Conservation (phyloP, 148 eudicot genomes). For the Fagopyrum esculentum region DNA sequence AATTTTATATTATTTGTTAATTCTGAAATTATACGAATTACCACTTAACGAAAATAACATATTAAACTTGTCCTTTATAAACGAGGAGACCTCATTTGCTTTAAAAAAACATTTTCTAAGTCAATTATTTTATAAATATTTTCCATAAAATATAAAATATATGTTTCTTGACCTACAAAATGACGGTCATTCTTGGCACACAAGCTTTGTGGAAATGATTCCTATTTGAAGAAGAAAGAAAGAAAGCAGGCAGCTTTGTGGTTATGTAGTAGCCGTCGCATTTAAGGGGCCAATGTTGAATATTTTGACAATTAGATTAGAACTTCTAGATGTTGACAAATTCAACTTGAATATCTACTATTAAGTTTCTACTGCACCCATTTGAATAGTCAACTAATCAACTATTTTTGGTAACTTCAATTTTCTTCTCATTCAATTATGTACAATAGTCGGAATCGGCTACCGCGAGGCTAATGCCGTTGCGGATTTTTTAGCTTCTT, state of each 20-base stretch:
- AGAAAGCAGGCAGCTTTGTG: not conserved
- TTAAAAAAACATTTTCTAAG: no score
- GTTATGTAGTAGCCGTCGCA: not conserved
- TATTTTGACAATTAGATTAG: not conserved
- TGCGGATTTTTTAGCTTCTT: no score
- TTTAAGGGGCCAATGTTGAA: not conserved
- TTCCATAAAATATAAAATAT: not conserved
- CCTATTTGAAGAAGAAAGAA: not conserved
- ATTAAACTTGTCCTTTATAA: no score
- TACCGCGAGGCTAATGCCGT: no score
- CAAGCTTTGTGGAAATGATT: not conserved
- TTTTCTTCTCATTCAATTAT: not conserved
- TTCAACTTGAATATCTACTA: not conserved
- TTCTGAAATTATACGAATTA: no score
- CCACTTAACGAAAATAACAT: no score
- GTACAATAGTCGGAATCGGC: no score
- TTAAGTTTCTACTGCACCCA: not conserved
- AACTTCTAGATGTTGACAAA: not conserved
- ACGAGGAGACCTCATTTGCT: no score
- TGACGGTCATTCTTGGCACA: not conserved
- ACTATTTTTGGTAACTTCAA: not conserved
- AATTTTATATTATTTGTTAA: no score
- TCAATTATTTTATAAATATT: not conserved
- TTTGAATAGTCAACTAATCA: not conserved
- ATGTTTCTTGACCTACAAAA: not conserved